Evolutionary conservation across 148 eudicot species (phyloP).

Genomic region (Nepenthes mirabilis): DNA sequence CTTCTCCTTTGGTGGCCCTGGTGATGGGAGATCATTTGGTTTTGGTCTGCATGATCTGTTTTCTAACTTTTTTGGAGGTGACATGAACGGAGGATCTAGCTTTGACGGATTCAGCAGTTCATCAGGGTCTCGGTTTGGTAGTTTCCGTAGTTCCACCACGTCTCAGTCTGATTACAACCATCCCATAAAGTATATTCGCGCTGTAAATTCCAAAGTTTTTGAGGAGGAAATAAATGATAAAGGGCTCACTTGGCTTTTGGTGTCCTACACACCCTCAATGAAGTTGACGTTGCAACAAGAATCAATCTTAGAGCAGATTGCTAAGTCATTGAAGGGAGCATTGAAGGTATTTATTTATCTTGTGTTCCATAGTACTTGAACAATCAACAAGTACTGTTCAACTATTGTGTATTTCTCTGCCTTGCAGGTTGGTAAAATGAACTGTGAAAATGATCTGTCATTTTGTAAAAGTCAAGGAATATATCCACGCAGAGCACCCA

Average conservation of each 20-base stretch:
- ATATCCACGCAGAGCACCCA: conserved; percentile 48
- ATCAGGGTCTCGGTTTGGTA: conserved; percentile 38
- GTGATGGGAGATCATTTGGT: conserved; percentile 46
- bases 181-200: conserved; percentile 29
- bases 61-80: conserved; percentile 67
- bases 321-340: conserved; percentile 54
- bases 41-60: conserved; percentile 76
- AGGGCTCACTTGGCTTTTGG: conserved; percentile 74
- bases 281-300: conserved; percentile 36
- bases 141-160: conserved; percentile 43
- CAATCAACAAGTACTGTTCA: background rate
- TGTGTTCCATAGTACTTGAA: background rate
- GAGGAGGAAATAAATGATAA: conserved; percentile 64
- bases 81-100: conserved; percentile 38
- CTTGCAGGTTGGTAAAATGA: conserved; percentile 65
- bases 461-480: conserved; percentile 57
- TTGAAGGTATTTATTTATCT: conserved; percentile 39
- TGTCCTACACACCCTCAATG: conserved; percentile 37
- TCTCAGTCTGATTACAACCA: conserved; percentile 29
- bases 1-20: conserved; percentile 79
- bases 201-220: conserved; percentile 40
- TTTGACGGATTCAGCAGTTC: conserved; percentile 55
- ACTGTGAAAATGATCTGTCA: conserved; percentile 56
- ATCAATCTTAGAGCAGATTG: conserved; percentile 47
- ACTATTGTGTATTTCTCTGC: background rate